These are phyloP conservation scores for Lactarius sp. DNA, from an alignment of 768 basidiomycete species.

Conservation along the genomic window DNA sequence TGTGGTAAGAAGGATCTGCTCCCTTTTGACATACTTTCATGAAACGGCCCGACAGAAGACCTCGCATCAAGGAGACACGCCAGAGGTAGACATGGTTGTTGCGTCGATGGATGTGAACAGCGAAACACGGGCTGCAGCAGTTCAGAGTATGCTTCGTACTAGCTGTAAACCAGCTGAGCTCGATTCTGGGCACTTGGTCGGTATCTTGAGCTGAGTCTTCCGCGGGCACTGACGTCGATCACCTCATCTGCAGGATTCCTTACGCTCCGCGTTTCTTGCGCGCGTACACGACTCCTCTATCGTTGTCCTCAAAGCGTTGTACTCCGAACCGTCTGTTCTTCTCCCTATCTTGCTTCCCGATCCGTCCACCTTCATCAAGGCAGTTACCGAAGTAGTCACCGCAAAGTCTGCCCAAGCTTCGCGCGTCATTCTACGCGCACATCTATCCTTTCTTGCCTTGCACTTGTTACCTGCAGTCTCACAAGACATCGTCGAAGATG, in stretches of 20 bases:
- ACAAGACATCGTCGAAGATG: slow-evolving; percentile 17
- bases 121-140: slow-evolving; percentile 53
- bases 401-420: slow-evolving; percentile 27
- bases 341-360: slow-evolving; percentile 43
- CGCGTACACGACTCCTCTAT: slow-evolving; percentile 62
- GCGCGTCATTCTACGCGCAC: slow-evolving; percentile 53
- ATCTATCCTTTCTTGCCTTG: slow-evolving; percentile 51
- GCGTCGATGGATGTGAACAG: slow-evolving; percentile 60
- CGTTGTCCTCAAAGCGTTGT: slow-evolving; percentile 63
- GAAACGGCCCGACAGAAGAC: slow-evolving; percentile 14
- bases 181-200: slow-evolving; percentile 42
- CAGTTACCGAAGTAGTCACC: slow-evolving; percentile 37
- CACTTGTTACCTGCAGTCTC: slow-evolving; percentile 39
- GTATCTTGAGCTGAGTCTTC: slow-evolving; percentile 17
- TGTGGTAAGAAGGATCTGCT: slow-evolving; percentile 36
- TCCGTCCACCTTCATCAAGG: slow-evolving; percentile 42
- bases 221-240: background rate
- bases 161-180: slow-evolving; percentile 30
- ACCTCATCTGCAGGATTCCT: slow-evolving; percentile 40
- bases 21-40: background rate
- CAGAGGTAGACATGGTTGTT: slow-evolving; percentile 38
- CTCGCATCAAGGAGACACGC: slow-evolving; percentile 6
- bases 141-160: slow-evolving; percentile 49
- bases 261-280: slow-evolving; percentile 59
- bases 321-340: slow-evolving; percentile 46